phyloP scores from a whole-genome alignment of 2,329 filamentous ascomycete species.

The Colletotrichum costaricense region DNA sequence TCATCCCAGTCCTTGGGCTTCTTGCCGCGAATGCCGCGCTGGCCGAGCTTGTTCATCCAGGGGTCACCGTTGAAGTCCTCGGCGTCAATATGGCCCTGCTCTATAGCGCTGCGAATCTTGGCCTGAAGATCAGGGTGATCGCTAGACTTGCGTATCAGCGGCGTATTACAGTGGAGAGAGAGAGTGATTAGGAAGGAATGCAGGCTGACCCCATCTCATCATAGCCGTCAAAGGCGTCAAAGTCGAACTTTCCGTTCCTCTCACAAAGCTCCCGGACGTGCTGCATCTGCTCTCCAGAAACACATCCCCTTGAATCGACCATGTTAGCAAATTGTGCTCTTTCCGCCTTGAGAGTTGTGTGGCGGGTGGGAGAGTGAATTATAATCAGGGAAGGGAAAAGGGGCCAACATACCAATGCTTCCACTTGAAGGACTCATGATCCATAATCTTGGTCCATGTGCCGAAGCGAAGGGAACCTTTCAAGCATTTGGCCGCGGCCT shows the following conservation, averaged over 20 bases:
- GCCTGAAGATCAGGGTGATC: conserved; percentile 71
- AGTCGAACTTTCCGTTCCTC: conserved; percentile 63
- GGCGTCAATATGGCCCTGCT: conserved; percentile 83
- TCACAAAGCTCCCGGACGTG: conserved; percentile 71
- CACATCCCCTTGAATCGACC: conserved; percentile 77
- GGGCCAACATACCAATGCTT: conserved; percentile 80
- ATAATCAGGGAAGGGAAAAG: neutral
- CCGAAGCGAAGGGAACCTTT: conserved; percentile 87
- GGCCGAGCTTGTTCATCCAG: conserved; percentile 77
- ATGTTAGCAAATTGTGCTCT: neutral
- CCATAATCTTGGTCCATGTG: conserved; percentile 72
- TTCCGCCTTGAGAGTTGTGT: neutral
- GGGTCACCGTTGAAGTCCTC: conserved; percentile 89
- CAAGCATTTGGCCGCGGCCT: conserved; percentile 73
- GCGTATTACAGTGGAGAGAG: neutral
- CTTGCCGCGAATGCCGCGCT: conserved; percentile 69
- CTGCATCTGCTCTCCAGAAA: conserved; percentile 79
- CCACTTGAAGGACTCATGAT: conserved; percentile 77
- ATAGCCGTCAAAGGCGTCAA: conserved; percentile 80
- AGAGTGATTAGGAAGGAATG: neutral
- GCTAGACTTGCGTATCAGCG: conserved; percentile 41
- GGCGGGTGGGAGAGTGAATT: neutral
- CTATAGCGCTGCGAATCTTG: conserved; percentile 79
- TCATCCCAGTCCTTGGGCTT: conserved; percentile 42
- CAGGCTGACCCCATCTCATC: conserved; percentile 71